These are phyloP conservation scores for Trichoderma koningiopsis DNA, from an alignment of 2,329 filamentous ascomycete species.

Conservation along the genomic window DNA sequence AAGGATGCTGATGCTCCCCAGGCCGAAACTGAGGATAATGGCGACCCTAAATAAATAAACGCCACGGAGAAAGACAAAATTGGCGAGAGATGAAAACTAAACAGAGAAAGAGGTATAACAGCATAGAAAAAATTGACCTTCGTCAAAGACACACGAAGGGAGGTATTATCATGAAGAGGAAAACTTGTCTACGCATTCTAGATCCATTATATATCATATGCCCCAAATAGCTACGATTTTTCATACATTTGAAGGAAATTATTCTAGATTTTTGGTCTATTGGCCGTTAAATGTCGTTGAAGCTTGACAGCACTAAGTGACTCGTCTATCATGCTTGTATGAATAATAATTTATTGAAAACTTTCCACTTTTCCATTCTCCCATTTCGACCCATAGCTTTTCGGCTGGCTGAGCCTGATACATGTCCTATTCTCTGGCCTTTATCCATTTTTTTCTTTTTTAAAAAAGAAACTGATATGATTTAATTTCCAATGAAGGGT, in stretches of 20 bases:
- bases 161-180: conserved; percentile 12
- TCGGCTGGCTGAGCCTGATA: background rate
- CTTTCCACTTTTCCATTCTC: background rate
- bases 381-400: background rate
- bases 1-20: conserved; percentile 60
- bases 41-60: conserved; percentile 43
- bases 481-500: background rate
- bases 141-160: conserved; percentile 1
- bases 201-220: conserved; percentile 18
- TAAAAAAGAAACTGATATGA: too few species aligned
- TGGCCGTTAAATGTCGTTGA: background rate
- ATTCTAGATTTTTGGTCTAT: background rate
- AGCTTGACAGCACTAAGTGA: background rate
- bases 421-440: background rate
- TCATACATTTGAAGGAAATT: background rate
- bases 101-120: conserved; percentile 8
- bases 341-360: background rate
- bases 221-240: conserved; percentile 13
- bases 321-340: background rate
- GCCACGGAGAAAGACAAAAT: background rate
- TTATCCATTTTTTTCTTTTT: background rate
- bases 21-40: conserved; percentile 52
- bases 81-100: background rate
- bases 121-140: conserved; percentile 16
- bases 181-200: conserved; percentile 16